Conservation (phyloP, 495 filamentous ascomycete genomes). For the Diplogelasinospora grovesii region DNA sequence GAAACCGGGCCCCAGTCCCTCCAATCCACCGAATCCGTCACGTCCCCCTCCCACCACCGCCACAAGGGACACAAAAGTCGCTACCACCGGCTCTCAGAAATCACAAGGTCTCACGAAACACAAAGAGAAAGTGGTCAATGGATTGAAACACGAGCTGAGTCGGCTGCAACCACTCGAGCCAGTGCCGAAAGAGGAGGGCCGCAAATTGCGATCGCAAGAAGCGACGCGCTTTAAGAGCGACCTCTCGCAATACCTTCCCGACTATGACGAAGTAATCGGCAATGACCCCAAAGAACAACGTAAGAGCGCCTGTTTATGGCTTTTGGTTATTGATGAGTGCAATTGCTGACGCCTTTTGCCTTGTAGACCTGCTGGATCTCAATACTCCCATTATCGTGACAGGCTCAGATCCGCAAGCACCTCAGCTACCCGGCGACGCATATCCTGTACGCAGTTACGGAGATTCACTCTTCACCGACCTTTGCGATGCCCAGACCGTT, state of each 20-base stretch:
- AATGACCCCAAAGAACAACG: slow-evolving; percentile 70
- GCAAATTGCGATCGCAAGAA: slow-evolving; percentile 51
- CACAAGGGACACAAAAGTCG: slow-evolving; percentile 10
- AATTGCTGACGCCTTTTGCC: slow-evolving; percentile 24
- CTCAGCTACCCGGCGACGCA: slow-evolving; percentile 13
- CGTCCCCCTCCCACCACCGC: slow-evolving; percentile 13
- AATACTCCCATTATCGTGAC: slow-evolving; percentile 55
- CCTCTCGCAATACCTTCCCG: slow-evolving; percentile 77
- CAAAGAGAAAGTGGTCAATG: slow-evolving; percentile 44
- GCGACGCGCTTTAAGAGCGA: slow-evolving; percentile 73
- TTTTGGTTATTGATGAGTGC: too few species aligned
- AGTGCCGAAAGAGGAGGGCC: slow-evolving; percentile 36
- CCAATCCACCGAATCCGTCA: slow-evolving; percentile 13
- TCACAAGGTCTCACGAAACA: slow-evolving; percentile 31
- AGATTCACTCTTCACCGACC: slow-evolving; percentile 39
- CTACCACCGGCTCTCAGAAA: slow-evolving; percentile 16
- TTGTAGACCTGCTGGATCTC: slow-evolving; percentile 49
- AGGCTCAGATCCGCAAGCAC: slow-evolving; percentile 33
- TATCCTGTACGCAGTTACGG: slow-evolving; percentile 41
- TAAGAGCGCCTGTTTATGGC: slow-evolving; percentile 34
- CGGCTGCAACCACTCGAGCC: slow-evolving; percentile 33
- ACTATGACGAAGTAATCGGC: slow-evolving; percentile 85
- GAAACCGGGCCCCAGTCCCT: slow-evolving; percentile 20
- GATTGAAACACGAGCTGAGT: slow-evolving; percentile 46
- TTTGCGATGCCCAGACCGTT: slow-evolving; percentile 35